phyloP scores from a whole-genome alignment of 257 asterid genomes.

The Solanum sejunctum region DNA sequence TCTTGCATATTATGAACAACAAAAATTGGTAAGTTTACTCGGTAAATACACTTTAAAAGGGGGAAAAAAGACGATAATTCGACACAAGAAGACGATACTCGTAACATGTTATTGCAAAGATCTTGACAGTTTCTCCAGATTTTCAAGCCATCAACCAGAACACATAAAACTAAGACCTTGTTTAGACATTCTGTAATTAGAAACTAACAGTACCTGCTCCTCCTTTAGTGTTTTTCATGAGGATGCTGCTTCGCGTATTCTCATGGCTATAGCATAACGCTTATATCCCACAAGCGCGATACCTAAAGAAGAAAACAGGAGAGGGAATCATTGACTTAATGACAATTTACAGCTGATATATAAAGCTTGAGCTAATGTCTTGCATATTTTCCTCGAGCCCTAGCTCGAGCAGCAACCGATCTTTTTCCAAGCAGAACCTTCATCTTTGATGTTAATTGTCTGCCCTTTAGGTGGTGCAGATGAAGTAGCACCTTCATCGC shows the following conservation, averaged over 20 bases:
- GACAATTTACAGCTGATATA: conserved; percentile 1
- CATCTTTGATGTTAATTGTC: conserved; percentile 18
- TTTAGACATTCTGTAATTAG: background rate
- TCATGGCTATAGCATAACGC: background rate
- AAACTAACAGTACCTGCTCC: background rate
- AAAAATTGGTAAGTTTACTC: background rate
- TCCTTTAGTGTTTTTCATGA: background rate
- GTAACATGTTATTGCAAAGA: background rate
- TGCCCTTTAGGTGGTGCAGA: conserved; percentile 18
- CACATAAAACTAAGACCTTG: background rate
- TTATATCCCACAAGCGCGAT: background rate
- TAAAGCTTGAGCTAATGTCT: background rate
- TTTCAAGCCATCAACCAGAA: background rate
- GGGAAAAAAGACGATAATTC: background rate
- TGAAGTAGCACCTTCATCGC: conserved; percentile 17
- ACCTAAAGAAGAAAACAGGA: background rate
- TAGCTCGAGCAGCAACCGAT: conserved; percentile 25
- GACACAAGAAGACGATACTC: background rate
- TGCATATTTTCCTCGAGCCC: background rate
- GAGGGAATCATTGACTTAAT: background rate
- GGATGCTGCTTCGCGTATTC: background rate
- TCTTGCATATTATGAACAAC: background rate
- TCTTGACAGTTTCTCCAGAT: background rate
- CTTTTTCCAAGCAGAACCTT: conserved; percentile 20
- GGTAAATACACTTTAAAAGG: background rate